Evolutionary conservation across 805 yeast species (phyloP).

Genomic region (Kuraishia ogatae): DNA sequence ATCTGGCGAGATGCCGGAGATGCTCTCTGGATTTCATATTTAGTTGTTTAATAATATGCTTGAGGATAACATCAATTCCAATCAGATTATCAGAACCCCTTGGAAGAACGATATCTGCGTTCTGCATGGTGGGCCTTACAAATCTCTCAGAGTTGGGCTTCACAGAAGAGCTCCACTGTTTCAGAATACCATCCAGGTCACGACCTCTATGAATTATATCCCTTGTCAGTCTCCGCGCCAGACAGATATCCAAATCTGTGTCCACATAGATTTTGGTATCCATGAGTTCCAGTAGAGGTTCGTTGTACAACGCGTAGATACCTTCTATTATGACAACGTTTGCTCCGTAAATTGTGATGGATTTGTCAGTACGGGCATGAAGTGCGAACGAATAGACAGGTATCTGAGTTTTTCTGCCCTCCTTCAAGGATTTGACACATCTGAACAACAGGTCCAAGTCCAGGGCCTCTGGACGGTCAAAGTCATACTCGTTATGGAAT

Average conservation of each 20-base stretch:
- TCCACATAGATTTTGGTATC: constrained; percentile 88
- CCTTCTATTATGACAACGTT: constrained; percentile 92
- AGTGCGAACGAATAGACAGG: constrained; percentile 62
- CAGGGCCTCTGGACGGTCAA: constrained; percentile 79
- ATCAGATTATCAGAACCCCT: constrained; percentile 75
- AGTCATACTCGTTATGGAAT: constrained; percentile 64
- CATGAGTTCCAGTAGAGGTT: constrained; percentile 62
- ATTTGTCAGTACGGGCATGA: constrained; percentile 54
- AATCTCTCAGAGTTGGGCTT: constrained; percentile 82
- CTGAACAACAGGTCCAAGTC: constrained; percentile 68
- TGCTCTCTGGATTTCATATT: constrained; percentile 58
- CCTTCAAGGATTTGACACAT: constrained; percentile 57
- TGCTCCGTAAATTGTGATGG: constrained; percentile 83
- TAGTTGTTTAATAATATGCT: constrained; percentile 71
- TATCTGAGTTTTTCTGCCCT: constrained; percentile 59
- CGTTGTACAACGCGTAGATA: constrained; percentile 70
- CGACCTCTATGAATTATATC: constrained; percentile 85
- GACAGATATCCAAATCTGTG: constrained; percentile 87
- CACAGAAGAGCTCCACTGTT: constrained; percentile 87
- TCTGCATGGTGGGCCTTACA: constrained; percentile 66
- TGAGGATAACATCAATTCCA: constrained; percentile 73
- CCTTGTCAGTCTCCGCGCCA: constrained; percentile 79
- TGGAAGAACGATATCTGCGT: constrained; percentile 87
- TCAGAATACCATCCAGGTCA: constrained; percentile 70
- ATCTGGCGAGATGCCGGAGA: constrained; percentile 46